Conservation (phyloP, 208 protist species). For the Crithidia expoeki region DNA sequence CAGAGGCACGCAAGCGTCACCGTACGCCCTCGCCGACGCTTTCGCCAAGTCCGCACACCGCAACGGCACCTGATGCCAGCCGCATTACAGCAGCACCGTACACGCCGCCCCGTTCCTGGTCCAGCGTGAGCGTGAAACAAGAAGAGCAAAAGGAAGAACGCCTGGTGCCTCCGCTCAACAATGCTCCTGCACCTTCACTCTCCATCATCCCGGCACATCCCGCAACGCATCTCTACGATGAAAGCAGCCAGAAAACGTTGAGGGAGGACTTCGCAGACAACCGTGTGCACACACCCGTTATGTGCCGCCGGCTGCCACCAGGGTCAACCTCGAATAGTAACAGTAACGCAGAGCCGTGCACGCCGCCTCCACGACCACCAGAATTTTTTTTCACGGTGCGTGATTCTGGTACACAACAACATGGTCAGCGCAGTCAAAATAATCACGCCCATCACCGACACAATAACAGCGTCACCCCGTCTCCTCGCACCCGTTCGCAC, state of each 20-base stretch:
- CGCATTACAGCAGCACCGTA: conserved; percentile 12
- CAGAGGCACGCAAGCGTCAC: not conserved
- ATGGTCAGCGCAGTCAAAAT: not conserved
- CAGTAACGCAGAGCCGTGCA: conserved; percentile 15
- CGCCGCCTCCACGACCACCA: conserved; percentile 23
- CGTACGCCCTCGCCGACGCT: conserved; percentile 7
- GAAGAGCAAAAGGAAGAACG: not conserved
- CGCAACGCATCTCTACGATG: not conserved
- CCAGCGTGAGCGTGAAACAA: not conserved
- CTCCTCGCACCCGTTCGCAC: not conserved
- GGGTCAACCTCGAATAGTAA: conserved; percentile 12
- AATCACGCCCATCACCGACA: not conserved
- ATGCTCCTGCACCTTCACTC: not conserved
- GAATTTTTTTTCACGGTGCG: not conserved
- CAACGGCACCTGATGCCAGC: not conserved
- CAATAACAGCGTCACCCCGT: not conserved
- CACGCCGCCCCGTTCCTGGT: conserved; percentile 13
- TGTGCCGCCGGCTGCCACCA: not conserved
- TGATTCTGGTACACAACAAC: too few species aligned
- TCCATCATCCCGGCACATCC: not conserved
- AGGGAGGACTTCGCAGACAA: not conserved
- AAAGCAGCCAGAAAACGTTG: not conserved
- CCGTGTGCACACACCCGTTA: conserved; percentile 17
- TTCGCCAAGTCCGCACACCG: not conserved
- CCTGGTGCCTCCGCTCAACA: not conserved